Evolutionary conservation across 495 filamentous ascomycete species (phyloP), one percentile per base, ranked within the genome.

Genomic region (Annulohypoxylon maeteangense): DNA sequence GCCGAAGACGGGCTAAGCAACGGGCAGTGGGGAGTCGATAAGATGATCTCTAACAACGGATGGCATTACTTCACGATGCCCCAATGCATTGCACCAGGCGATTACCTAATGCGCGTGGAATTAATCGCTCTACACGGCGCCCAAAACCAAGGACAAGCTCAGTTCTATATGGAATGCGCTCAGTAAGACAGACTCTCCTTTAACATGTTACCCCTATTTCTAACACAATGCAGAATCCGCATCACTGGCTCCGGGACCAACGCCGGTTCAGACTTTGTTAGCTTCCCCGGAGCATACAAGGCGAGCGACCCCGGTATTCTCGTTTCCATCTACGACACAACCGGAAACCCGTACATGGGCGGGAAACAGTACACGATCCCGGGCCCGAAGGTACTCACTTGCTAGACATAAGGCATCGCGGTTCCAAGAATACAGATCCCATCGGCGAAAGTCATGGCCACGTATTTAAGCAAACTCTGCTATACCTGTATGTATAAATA

Each of bases 31-130:
- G 81, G 76, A 6, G 81, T 83, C 8, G 81, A 83, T 54, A 80
- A 75, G 65, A 77, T 81, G 71, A 83, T 81, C 61, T 72, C 82
- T 59, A 78, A 72, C 72, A 42, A 71, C 10, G 83, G 81, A 48
- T 82, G 81, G 80, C 79, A 83, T 67, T 80, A 83, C 67, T 82
- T 85, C 64, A 78, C 76, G 42, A 81, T 84, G 73, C 81, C 83
- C n/a, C 44, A 67, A 7, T 84, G 81, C 67, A 71, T 87, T 38
- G 80, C 81, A 16, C 76, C 81, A 0, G 80, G 81, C 25, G 78
- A 86, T 54, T 84, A 88, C 71, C 79, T 87, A 5, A 80, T 87
- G 71, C 82, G 85, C 4, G 83, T 84, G 32, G 85, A 87, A 76
- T 68, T 86, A 6, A 81, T 86, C 31, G 84, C 85, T 5, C 80